Evolutionary conservation across 352 stramenopile genomes (phyloP).

Genomic region (Globisporangium cylindrosporum): DNA sequence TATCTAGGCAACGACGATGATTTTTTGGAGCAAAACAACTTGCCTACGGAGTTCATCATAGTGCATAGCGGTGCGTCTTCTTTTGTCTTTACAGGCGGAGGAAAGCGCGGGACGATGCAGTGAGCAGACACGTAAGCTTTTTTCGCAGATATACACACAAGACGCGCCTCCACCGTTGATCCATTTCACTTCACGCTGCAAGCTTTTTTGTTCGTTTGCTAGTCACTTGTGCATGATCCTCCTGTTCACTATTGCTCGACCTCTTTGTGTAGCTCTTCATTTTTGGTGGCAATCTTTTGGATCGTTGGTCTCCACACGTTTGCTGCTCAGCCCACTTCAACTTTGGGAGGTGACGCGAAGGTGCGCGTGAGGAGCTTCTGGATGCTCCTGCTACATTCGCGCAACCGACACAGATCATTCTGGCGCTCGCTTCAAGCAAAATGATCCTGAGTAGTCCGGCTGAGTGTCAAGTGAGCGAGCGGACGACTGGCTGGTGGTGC

Average conservation of each 20-base stretch:
- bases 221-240: neutral
- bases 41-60: neutral
- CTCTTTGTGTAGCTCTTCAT: neutral
- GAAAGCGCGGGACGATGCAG: neutral
- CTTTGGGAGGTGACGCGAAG: conserved; percentile 4
- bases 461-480: neutral
- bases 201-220: neutral
- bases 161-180: neutral
- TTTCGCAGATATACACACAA: neutral
- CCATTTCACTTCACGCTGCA: neutral
- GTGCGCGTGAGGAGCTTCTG: neutral
- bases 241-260: neutral
- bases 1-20: conserved; percentile 10
- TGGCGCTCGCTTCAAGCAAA: neutral
- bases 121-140: neutral
- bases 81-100: neutral
- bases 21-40: conserved; percentile 8
- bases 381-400: neutral
- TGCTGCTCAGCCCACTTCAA: conserved; percentile 7
- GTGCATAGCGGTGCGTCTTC: neutral
- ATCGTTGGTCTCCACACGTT: neutral
- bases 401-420: conserved; percentile 7
- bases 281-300: neutral
- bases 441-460: neutral
- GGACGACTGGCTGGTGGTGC: neutral